Conservation (phyloP, 2,329 filamentous ascomycete species). For the Diaporthe ilicicola region DNA sequence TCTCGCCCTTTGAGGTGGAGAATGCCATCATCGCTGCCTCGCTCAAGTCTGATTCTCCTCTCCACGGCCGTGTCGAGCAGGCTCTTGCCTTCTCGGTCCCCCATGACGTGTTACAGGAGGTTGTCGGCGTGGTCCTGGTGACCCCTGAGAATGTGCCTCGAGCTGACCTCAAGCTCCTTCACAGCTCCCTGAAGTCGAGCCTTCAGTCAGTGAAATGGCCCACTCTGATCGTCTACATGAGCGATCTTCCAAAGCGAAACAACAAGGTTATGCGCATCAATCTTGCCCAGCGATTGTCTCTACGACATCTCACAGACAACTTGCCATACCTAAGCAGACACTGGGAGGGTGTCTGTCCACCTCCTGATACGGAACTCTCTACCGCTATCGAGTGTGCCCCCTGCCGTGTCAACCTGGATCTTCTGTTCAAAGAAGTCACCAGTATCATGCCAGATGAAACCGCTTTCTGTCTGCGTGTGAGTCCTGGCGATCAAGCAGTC, state of each 20-base stretch:
- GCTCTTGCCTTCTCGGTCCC: conserved; percentile 28
- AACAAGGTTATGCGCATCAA: conserved; percentile 66
- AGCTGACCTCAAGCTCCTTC: conserved; percentile 55
- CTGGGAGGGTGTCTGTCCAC: conserved; percentile 58
- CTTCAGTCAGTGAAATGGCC: conserved; percentile 64
- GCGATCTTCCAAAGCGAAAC: conserved; percentile 62
- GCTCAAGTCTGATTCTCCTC: conserved; percentile 16
- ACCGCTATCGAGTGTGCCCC: conserved; percentile 47
- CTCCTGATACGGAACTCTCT: conserved; percentile 55
- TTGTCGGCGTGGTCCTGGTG: conserved; percentile 30
- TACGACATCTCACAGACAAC: conserved; percentile 55
- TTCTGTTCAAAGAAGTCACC: conserved; percentile 35
- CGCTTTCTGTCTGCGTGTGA: conserved; percentile 37
- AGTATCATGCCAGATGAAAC: conserved; percentile 9
- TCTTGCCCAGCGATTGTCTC: conserved; percentile 55
- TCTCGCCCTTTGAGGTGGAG: conserved; percentile 87
- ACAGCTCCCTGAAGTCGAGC: conserved; percentile 54
- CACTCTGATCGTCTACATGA: conserved; percentile 61
- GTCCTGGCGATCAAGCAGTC: conserved; percentile 32
- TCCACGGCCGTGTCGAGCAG: conserved; percentile 14
- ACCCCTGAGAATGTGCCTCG: conserved; percentile 12
- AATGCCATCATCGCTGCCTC: conserved; percentile 56
- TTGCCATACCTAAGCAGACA: conserved; percentile 55
- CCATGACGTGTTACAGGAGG: conserved; percentile 31
- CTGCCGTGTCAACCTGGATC: conserved; percentile 45